Evolutionary conservation across 805 yeast species (phyloP).

Genomic region (Ogataea pilisensis): DNA sequence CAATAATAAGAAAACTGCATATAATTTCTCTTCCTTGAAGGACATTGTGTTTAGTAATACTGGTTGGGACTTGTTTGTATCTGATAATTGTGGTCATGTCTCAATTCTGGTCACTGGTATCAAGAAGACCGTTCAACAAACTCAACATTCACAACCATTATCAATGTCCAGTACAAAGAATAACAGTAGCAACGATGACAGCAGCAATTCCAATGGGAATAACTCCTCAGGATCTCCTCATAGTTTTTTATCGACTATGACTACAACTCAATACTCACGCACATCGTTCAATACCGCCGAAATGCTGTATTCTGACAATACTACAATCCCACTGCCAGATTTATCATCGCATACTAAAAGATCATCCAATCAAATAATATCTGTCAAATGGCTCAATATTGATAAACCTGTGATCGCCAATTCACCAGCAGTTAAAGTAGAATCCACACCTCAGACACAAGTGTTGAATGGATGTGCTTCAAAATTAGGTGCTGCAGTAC

Average conservation of each 20-base stretch:
- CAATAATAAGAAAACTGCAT: slow-evolving; percentile 13
- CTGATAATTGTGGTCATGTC: slow-evolving; percentile 68
- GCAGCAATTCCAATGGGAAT: slow-evolving; percentile 20
- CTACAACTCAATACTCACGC: slow-evolving; percentile 35
- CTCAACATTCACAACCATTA: not conserved
- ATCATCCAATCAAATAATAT: slow-evolving; percentile 33
- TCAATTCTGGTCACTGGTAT: slow-evolving; percentile 54
- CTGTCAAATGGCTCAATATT: slow-evolving; percentile 69
- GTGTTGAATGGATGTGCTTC: slow-evolving; percentile 34
- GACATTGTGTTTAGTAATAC: slow-evolving; percentile 69
- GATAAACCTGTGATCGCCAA: slow-evolving; percentile 62
- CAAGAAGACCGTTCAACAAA: slow-evolving; percentile 23
- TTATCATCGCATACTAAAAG: slow-evolving; percentile 22
- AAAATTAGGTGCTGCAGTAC: slow-evolving; percentile 32
- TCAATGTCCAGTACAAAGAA: slow-evolving; percentile 7
- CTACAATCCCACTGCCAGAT: slow-evolving; percentile 18
- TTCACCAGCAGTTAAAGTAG: slow-evolving; percentile 49
- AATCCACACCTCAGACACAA: slow-evolving; percentile 21
- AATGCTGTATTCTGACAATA: slow-evolving; percentile 42
- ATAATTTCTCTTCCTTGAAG: slow-evolving; percentile 19
- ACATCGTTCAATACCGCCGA: slow-evolving; percentile 37
- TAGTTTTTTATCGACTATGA: not conserved
- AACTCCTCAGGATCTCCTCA: slow-evolving; percentile 13
- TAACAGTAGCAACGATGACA: slow-evolving; percentile 23
- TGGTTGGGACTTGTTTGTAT: slow-evolving; percentile 77